Evolutionary conservation across 2,329 filamentous ascomycete genomes (phyloP).

Genomic region (Verticillium nonalfalfae): DNA sequence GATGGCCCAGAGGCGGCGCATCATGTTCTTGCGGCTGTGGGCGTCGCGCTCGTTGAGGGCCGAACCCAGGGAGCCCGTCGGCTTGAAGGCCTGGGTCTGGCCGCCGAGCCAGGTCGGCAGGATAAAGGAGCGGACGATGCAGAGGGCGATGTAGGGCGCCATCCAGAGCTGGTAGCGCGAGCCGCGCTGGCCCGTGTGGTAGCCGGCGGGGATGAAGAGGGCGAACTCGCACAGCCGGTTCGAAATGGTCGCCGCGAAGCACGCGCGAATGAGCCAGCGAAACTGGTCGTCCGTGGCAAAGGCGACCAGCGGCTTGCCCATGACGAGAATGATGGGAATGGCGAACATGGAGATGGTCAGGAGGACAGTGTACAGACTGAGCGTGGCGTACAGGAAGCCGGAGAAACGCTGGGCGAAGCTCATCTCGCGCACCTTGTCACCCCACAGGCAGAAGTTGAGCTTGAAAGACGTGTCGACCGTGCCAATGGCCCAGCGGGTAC

Average conservation of each 20-base stretch:
- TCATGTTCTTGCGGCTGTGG: constrained; percentile 42
- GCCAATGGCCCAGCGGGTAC: constrained; percentile 48
- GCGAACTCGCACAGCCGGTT: constrained; percentile 51
- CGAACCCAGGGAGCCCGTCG: constrained; percentile 51
- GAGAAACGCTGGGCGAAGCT: constrained; percentile 50
- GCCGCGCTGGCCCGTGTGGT: constrained; percentile 52
- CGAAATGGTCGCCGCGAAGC: constrained; percentile 41
- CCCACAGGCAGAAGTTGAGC: constrained; percentile 53
- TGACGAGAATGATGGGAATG: constrained; percentile 51
- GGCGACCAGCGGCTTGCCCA: constrained; percentile 50
- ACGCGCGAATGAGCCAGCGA: constrained; percentile 51
- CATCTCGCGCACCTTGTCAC: constrained; percentile 46
- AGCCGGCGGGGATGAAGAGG: constrained; percentile 53
- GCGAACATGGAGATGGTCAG: constrained; percentile 49
- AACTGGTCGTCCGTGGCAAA: constrained; percentile 46
- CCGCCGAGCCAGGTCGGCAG: constrained; percentile 55
- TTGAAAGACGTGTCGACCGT: constrained; percentile 55
- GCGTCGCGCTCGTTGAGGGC: constrained; percentile 52
- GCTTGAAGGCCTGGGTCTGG: constrained; percentile 51
- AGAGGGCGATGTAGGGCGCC: constrained; percentile 54
- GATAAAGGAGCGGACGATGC: constrained; percentile 50
- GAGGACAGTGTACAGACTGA: constrained; percentile 50
- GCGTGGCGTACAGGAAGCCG: constrained; percentile 49
- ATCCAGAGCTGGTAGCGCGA: constrained; percentile 55
- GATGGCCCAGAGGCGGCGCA: constrained; percentile 45